phyloP scores from a whole-genome alignment of 768 basidiomycete genomes.

The Pleurotus citrinopileatus region DNA sequence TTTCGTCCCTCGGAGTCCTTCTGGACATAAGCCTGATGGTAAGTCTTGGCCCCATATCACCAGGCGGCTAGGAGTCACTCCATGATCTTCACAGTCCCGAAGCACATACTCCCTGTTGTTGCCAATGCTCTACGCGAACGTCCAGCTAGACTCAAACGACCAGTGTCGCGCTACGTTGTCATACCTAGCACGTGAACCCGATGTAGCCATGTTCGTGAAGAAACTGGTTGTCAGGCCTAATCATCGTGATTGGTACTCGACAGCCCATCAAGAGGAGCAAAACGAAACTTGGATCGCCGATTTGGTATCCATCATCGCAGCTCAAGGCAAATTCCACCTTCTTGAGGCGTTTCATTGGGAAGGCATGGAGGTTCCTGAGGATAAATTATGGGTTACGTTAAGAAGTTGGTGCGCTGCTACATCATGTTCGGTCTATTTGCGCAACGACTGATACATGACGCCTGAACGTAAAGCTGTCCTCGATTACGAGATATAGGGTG shows the following conservation, averaged over 20 bases:
- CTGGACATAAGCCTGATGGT: conserved; percentile 60
- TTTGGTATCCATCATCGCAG: not conserved
- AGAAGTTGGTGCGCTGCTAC: conserved; percentile 50
- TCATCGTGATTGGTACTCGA: conserved; percentile 15
- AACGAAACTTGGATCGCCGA: conserved; percentile 6
- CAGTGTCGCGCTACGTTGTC: conserved; percentile 61
- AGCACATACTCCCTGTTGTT: conserved; percentile 14
- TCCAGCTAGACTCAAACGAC: conserved; percentile 48
- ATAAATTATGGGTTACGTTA: conserved; percentile 78
- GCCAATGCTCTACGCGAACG: conserved; percentile 57
- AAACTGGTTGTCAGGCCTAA: conserved; percentile 53
- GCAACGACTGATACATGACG: not conserved
- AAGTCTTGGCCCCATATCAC: conserved; percentile 23
- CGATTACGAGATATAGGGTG: conserved; percentile 62
- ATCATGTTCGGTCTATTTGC: not conserved
- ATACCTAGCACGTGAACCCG: conserved; percentile 55
- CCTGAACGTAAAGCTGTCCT: conserved; percentile 49
- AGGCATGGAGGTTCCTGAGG: conserved; percentile 63
- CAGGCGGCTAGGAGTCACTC: not conserved
- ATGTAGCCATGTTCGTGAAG: conserved; percentile 67
- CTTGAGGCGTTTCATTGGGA: conserved; percentile 65
- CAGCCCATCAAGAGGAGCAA: conserved; percentile 3
- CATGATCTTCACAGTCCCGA: not conserved
- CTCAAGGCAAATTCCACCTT: conserved; percentile 4
- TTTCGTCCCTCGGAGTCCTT: conserved; percentile 51